Percentiles rank a stretch among this genome's conserved stretches.
Evolutionary conservation across 163 green algal species (phyloP).

Genomic region (Botryococcus braunii): DNA sequence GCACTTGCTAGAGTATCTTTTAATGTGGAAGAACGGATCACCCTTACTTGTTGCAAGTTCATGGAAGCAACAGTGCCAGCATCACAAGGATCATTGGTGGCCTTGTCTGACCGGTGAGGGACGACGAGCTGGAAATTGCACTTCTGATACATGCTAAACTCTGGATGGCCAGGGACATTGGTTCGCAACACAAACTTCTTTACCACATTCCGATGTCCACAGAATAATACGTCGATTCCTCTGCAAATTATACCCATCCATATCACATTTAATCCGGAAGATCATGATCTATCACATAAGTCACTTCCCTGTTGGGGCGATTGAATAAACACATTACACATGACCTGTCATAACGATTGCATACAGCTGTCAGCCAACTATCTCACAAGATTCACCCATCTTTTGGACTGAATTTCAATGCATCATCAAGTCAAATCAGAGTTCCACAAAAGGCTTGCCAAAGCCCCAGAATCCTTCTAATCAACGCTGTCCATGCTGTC

Average conservation of each 20-base stretch:
- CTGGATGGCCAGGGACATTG: slow-evolving; percentile 39
- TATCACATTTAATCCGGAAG: too few species aligned
- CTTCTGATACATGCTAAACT: slow-evolving; percentile 43
- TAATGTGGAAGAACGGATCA: not conserved
- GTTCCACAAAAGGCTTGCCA: too few species aligned
- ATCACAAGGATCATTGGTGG: not conserved
- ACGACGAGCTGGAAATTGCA: slow-evolving; percentile 40
- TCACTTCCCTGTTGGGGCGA: too few species aligned
- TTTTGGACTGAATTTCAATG: too few species aligned
- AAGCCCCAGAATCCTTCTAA: too few species aligned
- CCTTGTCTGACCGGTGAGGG: not conserved
- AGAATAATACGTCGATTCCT: slow-evolving; percentile 42
- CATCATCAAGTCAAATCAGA: too few species aligned
- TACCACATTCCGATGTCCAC: slow-evolving; percentile 26
- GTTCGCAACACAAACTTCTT: slow-evolving; percentile 54
- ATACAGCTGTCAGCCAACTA: not conserved
- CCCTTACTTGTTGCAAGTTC: not conserved
- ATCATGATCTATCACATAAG: too few species aligned
- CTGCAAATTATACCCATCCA: slow-evolving; percentile 12
- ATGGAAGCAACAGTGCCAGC: not conserved
- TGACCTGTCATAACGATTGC: not conserved
- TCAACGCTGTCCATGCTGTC: too few species aligned
- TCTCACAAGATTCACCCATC: too few species aligned
- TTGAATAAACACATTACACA: not conserved
- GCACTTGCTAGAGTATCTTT: not conserved